phyloP scores from a whole-genome alignment of 2,329 filamentous ascomycete species.

The Dactylellina haptotyla region DNA sequence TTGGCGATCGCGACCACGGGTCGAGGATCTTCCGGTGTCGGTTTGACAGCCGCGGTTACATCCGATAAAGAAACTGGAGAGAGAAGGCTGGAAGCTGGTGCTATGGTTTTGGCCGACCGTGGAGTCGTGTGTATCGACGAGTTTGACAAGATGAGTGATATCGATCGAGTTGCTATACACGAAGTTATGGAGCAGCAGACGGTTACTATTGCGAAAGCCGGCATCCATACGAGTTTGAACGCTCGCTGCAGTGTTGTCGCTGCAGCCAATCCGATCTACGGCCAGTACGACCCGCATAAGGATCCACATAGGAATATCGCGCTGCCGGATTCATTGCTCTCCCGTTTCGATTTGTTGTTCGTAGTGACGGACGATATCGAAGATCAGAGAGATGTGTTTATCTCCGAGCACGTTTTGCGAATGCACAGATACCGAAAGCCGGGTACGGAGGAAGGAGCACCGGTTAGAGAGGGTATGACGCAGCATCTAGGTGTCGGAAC shows the following conservation, averaged over 20 bases:
- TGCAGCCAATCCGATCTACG: constrained; percentile 96
- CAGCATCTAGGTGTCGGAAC: constrained; percentile 89
- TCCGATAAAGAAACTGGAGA: constrained; percentile 98
- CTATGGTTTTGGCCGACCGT: constrained; percentile 97
- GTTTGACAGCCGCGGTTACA: constrained; percentile 95
- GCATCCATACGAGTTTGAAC: constrained; percentile 96
- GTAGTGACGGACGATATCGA: constrained; percentile 99
- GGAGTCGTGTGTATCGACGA: constrained; percentile 99
- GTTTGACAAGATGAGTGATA: constrained; percentile 99
- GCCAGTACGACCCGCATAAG: constrained; percentile 98
- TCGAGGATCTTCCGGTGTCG: constrained; percentile 94
- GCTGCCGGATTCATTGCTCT: constrained; percentile 91
- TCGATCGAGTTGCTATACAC: constrained; percentile 97
- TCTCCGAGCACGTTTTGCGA: constrained; percentile 94
- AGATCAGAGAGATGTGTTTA: constrained; percentile 85
- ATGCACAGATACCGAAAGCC: constrained; percentile 97
- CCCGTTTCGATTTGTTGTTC: constrained; percentile 97
- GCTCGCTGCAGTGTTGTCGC: constrained; percentile 96
- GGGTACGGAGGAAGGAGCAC: constrained; percentile 91
- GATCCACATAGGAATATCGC: constrained; percentile 99
- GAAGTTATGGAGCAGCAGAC: constrained; percentile 99
- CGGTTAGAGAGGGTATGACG: constrained; percentile 84
- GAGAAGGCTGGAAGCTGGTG: constrained; percentile 91
- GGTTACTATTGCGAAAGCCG: constrained; percentile 97
- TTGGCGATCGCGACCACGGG: constrained; percentile 97